These are phyloP conservation scores for Quercus engelmannii DNA, from an alignment of 306 rosid genomes.

Conservation along the genomic window DNA sequence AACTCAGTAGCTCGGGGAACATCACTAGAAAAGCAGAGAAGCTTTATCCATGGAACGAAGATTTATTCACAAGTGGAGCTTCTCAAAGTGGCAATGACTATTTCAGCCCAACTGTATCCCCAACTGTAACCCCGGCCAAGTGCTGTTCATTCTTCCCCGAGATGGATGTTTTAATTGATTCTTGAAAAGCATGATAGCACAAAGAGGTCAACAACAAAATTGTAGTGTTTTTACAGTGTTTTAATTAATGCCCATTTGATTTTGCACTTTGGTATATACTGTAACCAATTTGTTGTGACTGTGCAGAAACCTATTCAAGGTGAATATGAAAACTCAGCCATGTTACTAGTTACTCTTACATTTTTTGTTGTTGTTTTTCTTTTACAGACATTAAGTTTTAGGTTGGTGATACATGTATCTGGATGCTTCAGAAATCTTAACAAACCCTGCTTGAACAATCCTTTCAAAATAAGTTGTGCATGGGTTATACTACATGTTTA, in stretches of 20 bases:
- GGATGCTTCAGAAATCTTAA: conserved; percentile 10
- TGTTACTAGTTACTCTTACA: too few species aligned
- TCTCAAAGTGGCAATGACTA: conserved; percentile 91
- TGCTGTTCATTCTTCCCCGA: conserved; percentile 40
- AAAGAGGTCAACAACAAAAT: conserved; percentile 21
- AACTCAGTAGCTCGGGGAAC: conserved; percentile 55
- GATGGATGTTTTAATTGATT: conserved; percentile 69
- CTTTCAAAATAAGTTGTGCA: not conserved
- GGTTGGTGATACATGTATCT: not conserved
- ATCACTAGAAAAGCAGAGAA: conserved; percentile 65
- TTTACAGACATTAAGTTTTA: too few species aligned
- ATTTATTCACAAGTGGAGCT: conserved; percentile 80
- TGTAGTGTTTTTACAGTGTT: conserved; percentile 31
- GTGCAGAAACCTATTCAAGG: too few species aligned
- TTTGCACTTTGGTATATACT: not conserved
- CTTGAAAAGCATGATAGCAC: not conserved
- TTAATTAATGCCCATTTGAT: conserved; percentile 21
- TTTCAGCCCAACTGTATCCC: conserved; percentile 53
- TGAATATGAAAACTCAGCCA: too few species aligned
- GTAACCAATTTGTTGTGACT: too few species aligned
- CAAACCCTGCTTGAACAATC: conserved; percentile 22
- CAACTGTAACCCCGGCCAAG: conserved; percentile 27
- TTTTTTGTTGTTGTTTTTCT: too few species aligned
- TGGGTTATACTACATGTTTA: too few species aligned
- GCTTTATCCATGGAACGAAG: conserved; percentile 75